Base-by-base conservation (phyloP, 106 monocot genomes). In the Dendrobium officinale region DNA sequence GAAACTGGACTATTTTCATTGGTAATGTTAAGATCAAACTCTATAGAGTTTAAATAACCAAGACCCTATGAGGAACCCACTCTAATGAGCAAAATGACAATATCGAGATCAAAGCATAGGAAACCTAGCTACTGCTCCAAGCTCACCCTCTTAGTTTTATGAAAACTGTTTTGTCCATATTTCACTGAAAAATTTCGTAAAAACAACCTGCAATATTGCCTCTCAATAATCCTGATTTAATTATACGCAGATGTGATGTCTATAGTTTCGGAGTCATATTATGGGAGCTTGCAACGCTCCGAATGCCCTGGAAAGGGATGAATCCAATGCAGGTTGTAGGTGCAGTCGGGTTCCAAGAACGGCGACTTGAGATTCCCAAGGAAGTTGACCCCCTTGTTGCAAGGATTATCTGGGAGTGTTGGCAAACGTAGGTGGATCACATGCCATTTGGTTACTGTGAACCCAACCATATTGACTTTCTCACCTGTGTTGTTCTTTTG, bases 251-350 rank as follows among this genome's bases (percentile, higher is more conserved):
- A 82, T 98, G 98, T 59, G 98, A 98, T 88, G 95, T 98, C 5
- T 98, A 98, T 81, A 98, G 98, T 77, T 98, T 92, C 86, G 98
- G 98, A 31, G 95, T 98, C 18, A 98, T 98, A 43, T 85, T 98
- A 51, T 98, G 98, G 98, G 98, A 98, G 77, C 88, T 98, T 43
- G 94, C 98, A 17, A 98, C 98, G 9, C 77, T 95, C 56, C 86
- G 87, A 84, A 95, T 95, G 98, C 98, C 98, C 55, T 98, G 98
- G 98, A 83, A 84, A 55, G 98, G 98, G 44, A 95, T 98, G 94
- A 98, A 98, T 82, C 92, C 94, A 51, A 98, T 98, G 98, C 98
- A 98, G 72, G 98, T 98, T 33, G 98, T 98, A 3, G 98, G 98
- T 78, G 98, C 98, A 56, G 98, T 98, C 47, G 98, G 98, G 0